These are phyloP conservation scores for Sicyos edulis DNA, from an alignment of 306 rosid species.

Conservation along the genomic window DNA sequence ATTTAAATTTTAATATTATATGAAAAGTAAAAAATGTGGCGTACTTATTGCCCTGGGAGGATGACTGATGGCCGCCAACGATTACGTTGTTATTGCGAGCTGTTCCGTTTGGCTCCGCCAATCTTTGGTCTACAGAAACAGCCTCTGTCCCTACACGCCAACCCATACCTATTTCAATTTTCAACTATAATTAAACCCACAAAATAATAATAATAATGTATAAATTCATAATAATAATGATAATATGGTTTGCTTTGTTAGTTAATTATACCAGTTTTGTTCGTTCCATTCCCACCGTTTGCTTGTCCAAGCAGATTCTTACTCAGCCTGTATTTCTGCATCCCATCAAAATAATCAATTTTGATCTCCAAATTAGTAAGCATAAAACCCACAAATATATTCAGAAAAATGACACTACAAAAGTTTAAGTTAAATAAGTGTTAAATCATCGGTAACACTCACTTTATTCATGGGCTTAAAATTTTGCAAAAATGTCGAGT, in stretches of 20 bases:
- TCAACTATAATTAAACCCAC: neutral
- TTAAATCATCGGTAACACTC: too few relatives aligned
- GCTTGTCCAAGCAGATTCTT: constrained; percentile 62
- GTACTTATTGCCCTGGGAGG: constrained; percentile 59
- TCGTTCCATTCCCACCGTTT: constrained; percentile 36
- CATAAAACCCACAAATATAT: too few relatives aligned
- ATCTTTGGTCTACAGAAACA: constrained; percentile 29
- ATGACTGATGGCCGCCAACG: constrained; percentile 25
- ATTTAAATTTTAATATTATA: too few relatives aligned
- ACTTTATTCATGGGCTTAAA: too few relatives aligned
- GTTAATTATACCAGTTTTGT: constrained; percentile 44
- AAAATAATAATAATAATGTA: neutral
- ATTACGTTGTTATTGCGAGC: constrained; percentile 45
- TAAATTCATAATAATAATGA: neutral
- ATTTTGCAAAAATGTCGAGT: too few relatives aligned
- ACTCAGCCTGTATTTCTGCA: constrained; percentile 84
- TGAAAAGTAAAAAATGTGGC: neutral
- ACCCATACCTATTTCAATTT: constrained; percentile 7
- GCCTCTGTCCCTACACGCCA: constrained; percentile 3
- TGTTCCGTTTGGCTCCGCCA: constrained; percentile 44
- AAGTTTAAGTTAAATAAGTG: too few relatives aligned
- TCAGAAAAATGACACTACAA: too few relatives aligned
- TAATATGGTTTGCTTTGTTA: neutral
- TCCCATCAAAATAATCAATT: too few relatives aligned
- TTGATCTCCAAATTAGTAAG: neutral